A percentile compares a stretch with the other conserved stretches of the same genome.
Evolutionary conservation across 768 basidiomycete species (phyloP).

Genomic region (Lactarius pseudohatsudake): DNA sequence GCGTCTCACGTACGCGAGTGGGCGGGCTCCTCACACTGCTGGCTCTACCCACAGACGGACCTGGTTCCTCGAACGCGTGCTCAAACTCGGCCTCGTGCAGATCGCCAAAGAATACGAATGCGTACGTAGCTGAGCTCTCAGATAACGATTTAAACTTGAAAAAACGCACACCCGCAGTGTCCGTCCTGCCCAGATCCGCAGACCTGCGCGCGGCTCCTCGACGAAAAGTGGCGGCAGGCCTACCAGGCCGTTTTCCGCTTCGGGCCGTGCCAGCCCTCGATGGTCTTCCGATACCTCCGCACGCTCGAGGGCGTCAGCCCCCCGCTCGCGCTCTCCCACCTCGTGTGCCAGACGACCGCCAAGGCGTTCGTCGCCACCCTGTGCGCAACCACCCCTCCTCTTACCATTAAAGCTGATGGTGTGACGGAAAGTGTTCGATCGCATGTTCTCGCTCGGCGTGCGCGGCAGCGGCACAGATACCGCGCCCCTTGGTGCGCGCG

Average conservation of each 20-base stretch:
- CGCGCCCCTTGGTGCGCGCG: conserved; percentile 59
- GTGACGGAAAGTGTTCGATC: conserved; percentile 66
- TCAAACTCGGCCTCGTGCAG: conserved; percentile 84
- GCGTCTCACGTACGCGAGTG: background rate
- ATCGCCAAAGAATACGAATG: conserved; percentile 96
- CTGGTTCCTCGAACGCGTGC: conserved; percentile 93
- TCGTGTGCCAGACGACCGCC: conserved; percentile 85
- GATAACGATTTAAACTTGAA: too few relatives aligned
- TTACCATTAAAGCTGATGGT: background rate
- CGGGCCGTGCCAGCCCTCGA: conserved; percentile 85
- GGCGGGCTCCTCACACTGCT: background rate
- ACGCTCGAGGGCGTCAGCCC: conserved; percentile 90
- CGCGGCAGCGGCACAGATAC: conserved; percentile 73
- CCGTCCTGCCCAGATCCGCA: conserved; percentile 78
- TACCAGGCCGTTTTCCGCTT: conserved; percentile 86
- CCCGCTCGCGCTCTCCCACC: conserved; percentile 80
- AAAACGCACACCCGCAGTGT: conserved; percentile 49
- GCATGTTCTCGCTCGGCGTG: conserved; percentile 85
- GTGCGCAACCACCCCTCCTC: conserved; percentile 44
- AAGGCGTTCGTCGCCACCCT: conserved; percentile 85
- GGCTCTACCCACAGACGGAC: conserved; percentile 55
- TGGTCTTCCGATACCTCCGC: conserved; percentile 90
- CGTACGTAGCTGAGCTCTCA: conserved; percentile 44
- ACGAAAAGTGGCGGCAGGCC: conserved; percentile 92
- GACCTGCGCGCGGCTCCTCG: conserved; percentile 77